Evolutionary conservation across 2,329 filamentous ascomycete species (phyloP), one percentile per base, ranked within the genome.

Genomic region (Sporothrix luriei): DNA sequence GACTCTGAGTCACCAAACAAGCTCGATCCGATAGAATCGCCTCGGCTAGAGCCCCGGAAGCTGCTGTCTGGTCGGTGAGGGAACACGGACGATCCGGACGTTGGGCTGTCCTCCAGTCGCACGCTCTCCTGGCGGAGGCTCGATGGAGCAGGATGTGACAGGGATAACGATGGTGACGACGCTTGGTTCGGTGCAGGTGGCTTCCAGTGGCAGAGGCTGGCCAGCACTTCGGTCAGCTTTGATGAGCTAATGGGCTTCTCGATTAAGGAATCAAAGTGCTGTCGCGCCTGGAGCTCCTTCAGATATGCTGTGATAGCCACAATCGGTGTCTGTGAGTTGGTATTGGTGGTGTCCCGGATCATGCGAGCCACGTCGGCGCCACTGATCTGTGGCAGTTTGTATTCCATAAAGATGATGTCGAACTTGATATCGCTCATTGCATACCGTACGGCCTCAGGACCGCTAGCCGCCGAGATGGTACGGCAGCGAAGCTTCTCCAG

Each of bases 361-460:
- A 99, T 99, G 46, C 95, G 91, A 66, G 95, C 94, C 69, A 99
- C 92, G 77, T 99, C 95, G 14, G 93, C 91, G 29, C 95, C 95
- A 75, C 93, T 98, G 76, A 98, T 93, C 76, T 97, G 93, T 11
- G 95, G 94, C 59, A 99, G 83, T 78, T 94, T 96, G 82, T 93
- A 97, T 80, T 99, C 95, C 79, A 97, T 94, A 84, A 99, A 95
- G 78, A 99, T 97, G 75, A 97, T 93, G 79, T 99, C 95, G 77
- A 98, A 99, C 77, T 98, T 97, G 77, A 99, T 94, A 77, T 98
- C 94, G 76, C 94, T 94, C 84, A 97, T 92, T 38, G 95, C 93
- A 79, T 95, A 97, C 26, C 94, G 89, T 75, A 97, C 90, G 13
- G 94, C 95, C 77, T 99, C 95, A 0, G 92, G 90, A 0, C 95